phyloP scores from a whole-genome alignment of 2,329 filamentous ascomycete genomes.

The Hymenoscyphus infarciens region DNA sequence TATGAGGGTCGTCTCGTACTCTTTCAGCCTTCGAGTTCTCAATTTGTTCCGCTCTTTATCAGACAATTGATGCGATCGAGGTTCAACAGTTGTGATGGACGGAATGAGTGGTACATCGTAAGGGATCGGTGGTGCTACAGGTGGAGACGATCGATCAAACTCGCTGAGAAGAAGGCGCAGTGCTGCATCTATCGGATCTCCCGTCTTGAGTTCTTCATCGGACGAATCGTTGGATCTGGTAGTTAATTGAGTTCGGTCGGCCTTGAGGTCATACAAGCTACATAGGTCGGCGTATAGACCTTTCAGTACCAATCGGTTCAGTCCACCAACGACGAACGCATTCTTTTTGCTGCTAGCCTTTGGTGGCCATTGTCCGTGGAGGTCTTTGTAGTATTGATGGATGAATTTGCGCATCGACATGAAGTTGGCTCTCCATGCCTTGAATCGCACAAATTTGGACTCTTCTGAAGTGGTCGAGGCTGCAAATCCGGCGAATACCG shows the following conservation, averaged over 20 bases:
- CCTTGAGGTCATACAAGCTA: conserved; percentile 81
- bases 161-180: conserved; percentile 79
- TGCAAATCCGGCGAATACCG: conserved; percentile 82
- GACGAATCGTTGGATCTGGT: conserved; percentile 65
- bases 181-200: conserved; percentile 62
- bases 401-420: conserved; percentile 63
- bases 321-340: conserved; percentile 75
- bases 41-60: conserved; percentile 73
- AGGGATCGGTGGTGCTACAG: conserved; percentile 85
- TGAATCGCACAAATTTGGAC: conserved; percentile 76
- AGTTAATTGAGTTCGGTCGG: conserved; percentile 74
- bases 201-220: conserved; percentile 47
- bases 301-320: conserved; percentile 79
- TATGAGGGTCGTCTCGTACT: conserved; percentile 72
- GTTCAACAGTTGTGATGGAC: conserved; percentile 60
- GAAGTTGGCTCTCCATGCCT: conserved; percentile 76
- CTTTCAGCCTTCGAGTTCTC: conserved; percentile 67
- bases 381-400: conserved; percentile 61
- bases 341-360: conserved; percentile 93
- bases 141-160: conserved; percentile 84
- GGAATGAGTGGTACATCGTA: conserved; percentile 84
- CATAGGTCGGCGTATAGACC: conserved; percentile 84
- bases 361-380: conserved; percentile 79
- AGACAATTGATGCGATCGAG: conserved; percentile 61
- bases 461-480: conserved; percentile 76